Base-by-base conservation (phyloP, 192 early-diverging fungal genomes). In the Rhizophlyctis rosea region DNA sequence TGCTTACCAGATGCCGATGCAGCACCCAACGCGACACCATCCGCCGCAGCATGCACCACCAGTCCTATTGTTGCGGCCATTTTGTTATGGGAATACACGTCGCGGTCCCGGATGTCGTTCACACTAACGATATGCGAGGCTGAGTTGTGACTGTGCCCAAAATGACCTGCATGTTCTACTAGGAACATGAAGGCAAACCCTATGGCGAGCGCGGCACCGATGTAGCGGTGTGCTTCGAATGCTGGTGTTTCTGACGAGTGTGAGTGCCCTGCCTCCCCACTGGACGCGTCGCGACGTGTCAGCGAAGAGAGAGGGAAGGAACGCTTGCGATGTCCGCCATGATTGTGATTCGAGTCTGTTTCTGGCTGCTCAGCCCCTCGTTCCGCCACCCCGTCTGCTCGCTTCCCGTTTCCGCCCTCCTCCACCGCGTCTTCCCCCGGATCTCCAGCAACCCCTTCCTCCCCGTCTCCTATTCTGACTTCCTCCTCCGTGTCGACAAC, bases 1-100 rank as follows among this genome's bases (percentile, higher is more conserved):
- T 44, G 39, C 39, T 44, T 44, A 81, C 79, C 75, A 9, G 81
- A 77, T 0, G 86, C 83, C 0, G 89, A 88, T 0, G 92, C 90
- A 0, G 95, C 93, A 5, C 95, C 95, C 21, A 98, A 68, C 0
- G 95, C 95, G 54, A 98, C 88, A 2, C 95, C 95, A 68, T 98
- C 95, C 0, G 93, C 93, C 11, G 92, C 91, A 3, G 92, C 90
- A 74, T 98, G 95, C 31, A 98, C 91, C n/a, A 98, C 82, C 29
- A 98, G 79, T 57, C 95, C 95, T n/a, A 98, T 79, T 0, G 91
- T 89, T 30, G 91, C 87, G 23, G 87, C 47, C 2, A 47, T 65
- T 25, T 39, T 48, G 2, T 24, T 25, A 3, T 62, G 3, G 1
- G 47, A 47, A 28, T 50, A 11, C 48, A 21, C 47, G 21, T 25